These are phyloP conservation scores for Pythium dissimile DNA, from an alignment of 352 stramenopile genomes.

Conservation along the genomic window DNA sequence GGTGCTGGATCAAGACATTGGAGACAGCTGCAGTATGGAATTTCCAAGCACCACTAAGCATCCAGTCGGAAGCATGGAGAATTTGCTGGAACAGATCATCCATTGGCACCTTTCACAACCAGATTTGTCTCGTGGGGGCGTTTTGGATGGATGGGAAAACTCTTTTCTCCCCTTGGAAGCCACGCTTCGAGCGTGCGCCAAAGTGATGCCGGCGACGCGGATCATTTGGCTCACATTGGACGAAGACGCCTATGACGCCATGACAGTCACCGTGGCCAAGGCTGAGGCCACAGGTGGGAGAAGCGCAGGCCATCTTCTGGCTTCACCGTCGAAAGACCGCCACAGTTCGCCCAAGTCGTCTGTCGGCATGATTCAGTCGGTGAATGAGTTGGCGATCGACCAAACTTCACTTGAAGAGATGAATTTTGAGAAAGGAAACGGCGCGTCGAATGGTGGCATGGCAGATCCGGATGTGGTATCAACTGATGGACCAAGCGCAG, in stretches of 20 bases:
- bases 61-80: slow-evolving; percentile 27
- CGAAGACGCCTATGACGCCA: slow-evolving; percentile 65
- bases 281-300: not conserved
- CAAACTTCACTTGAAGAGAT: not conserved
- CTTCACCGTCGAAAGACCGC: slow-evolving; percentile 6
- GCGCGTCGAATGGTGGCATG: no score
- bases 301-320: not conserved
- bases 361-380: no score
- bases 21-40: no score
- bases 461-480: no score
- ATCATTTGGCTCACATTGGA: slow-evolving; percentile 61
- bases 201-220: slow-evolving; percentile 34
- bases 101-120: slow-evolving; percentile 52
- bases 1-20: no score
- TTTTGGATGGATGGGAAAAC: slow-evolving; percentile 79
- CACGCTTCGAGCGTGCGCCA: slow-evolving; percentile 35
- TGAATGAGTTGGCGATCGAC: not conserved
- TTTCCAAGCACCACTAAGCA: no score
- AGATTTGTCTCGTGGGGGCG: slow-evolving; percentile 58
- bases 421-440: no score
- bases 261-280: slow-evolving; percentile 21
- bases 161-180: slow-evolving; percentile 38
- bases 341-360: not conserved
- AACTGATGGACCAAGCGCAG: no score
- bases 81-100: slow-evolving; percentile 56